phyloP scores from a whole-genome alignment of 129 eudicot genomes.

The Lactuca saligna region DNA sequence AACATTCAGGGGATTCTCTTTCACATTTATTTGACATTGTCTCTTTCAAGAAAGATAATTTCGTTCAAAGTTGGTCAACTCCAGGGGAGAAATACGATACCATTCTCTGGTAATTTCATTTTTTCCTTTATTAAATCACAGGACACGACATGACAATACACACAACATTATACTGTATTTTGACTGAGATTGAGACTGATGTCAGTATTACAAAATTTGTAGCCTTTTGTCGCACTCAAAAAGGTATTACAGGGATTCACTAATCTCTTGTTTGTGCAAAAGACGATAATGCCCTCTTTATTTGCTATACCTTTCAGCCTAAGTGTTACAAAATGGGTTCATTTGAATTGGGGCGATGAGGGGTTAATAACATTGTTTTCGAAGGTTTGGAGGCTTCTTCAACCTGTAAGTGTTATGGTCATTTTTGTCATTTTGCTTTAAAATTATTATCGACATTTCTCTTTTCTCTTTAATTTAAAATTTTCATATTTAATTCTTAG shows the following conservation, averaged over 20 bases:
- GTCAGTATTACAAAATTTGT: too few relatives aligned
- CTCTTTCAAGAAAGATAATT: slow-evolving; percentile 70
- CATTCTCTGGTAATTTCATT: slow-evolving; percentile 64
- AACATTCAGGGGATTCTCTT: slow-evolving; percentile 27
- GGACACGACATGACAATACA: too few relatives aligned
- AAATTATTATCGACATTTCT: background rate
- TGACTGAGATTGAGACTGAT: too few relatives aligned
- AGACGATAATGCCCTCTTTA: background rate
- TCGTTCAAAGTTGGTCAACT: slow-evolving; percentile 45
- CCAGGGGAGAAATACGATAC: slow-evolving; percentile 61
- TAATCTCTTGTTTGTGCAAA: too few relatives aligned
- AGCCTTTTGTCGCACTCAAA: too few relatives aligned
- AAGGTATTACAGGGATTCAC: too few relatives aligned
- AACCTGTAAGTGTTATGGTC: slow-evolving; percentile 52
- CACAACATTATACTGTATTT: too few relatives aligned
- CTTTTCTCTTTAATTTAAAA: background rate
- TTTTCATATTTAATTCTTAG: slow-evolving; percentile 33
- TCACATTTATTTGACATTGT: slow-evolving; percentile 48
- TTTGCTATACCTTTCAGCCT: slow-evolving; percentile 49
- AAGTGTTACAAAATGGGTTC: slow-evolving; percentile 91
- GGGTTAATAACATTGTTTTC: slow-evolving; percentile 72
- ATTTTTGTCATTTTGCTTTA: background rate
- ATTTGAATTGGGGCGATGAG: slow-evolving; percentile 96
- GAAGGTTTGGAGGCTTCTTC: slow-evolving; percentile 81
- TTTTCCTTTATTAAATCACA: background rate